Conservation (phyloP, 225 moss, liverwort and hornwort species). For the Climacium dendroides region DNA sequence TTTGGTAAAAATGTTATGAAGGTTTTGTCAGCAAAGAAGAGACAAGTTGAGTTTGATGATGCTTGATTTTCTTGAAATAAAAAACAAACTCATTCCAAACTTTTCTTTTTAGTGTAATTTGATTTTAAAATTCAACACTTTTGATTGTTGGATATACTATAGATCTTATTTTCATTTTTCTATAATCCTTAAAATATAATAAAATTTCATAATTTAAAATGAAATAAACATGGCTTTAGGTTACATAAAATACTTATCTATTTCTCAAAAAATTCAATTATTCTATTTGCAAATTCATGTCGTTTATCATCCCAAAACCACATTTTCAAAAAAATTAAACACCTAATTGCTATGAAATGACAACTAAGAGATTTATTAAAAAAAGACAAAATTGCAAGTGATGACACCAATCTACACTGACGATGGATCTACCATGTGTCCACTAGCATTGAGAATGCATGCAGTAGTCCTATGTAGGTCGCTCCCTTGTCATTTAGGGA, state of each 20-base stretch:
- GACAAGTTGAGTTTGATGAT: neutral
- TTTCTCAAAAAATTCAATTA: neutral
- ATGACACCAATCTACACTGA: too few species aligned
- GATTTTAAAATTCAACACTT: neutral
- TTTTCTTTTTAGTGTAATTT: too few species aligned
- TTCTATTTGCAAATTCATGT: neutral
- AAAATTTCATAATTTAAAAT: neutral
- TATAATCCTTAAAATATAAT: neutral
- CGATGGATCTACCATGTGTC: too few species aligned
- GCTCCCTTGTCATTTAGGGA: neutral
- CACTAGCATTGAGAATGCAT: neutral
- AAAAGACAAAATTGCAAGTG: too few species aligned
- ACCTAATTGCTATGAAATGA: too few species aligned
- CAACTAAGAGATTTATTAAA: too few species aligned
- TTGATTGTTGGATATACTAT: neutral
- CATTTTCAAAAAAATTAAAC: too few species aligned
- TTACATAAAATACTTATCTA: neutral
- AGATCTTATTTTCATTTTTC: neutral
- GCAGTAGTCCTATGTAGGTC: neutral
- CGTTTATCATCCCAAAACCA: too few species aligned
- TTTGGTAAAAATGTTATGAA: neutral
- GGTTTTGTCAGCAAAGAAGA: neutral
- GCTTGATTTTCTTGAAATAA: neutral
- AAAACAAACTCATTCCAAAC: too few species aligned
- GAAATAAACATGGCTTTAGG: neutral